Evolutionary conservation across 208 protist species (phyloP), one percentile per base, ranked within the genome.

Genomic region (Crithidia bombi): DNA sequence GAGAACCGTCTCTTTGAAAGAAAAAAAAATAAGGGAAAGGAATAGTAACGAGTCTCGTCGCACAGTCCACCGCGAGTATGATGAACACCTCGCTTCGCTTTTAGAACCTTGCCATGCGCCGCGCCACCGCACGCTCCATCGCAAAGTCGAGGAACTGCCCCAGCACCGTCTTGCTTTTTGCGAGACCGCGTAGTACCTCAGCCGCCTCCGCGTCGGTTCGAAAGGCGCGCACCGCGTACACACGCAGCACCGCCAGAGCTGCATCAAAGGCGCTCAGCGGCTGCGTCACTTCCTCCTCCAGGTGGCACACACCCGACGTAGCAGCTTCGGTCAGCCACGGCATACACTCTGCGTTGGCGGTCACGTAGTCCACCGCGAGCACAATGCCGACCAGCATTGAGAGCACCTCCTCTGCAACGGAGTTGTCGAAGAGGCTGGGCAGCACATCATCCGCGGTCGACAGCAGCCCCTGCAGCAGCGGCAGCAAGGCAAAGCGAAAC

Each of bases 401-500:
- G 23, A 79, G 43, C 19, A 91, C 83, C 57, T 92, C 84, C 26
- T 89, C 69, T 25, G 72, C 82, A 0, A 96, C 78, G 3, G 71
- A 69, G 3, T 49, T 52, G 44, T 92, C 82, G 69, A 75, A 52
- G 9, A 88, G 65, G 50, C 87, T 83, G 7, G 88, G 82, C 47
- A 93, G 66, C 32, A 93, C 81, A 32, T 91, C 88, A 28, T 93
- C 78, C 1, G 87, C 83, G 6, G 91, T 89, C 11, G 85, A 86
- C 10, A 96, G 54, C 21, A 93, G 59, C 3, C 88, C 88, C 47
- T 94, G 86, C 30, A 96, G 67, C n/a, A 96, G 72, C 35, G 91
- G 88, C 25, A 96, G 57, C 19, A 93, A 75, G 23, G 75, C 85
- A 72, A 85, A 91, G 58, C 81, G 73, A 63, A 93, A 90, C n/a